A percentile compares a stretch with the other conserved stretches of the same genome.
Conservation (phyloP, 495 filamentous ascomycete genomes). For the Collariella sp. region DNA sequence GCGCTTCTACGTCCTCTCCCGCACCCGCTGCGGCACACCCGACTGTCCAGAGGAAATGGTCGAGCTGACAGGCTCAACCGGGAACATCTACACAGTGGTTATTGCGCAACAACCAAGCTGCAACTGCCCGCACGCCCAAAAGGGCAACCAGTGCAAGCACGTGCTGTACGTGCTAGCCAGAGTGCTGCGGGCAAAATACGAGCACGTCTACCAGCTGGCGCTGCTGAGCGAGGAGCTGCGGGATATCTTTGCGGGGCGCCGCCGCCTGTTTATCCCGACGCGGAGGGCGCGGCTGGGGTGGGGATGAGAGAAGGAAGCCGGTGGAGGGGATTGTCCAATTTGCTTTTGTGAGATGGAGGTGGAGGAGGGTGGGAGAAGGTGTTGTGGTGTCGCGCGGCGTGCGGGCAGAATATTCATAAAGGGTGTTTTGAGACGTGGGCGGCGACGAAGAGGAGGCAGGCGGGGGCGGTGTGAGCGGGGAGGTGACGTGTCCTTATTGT, state of each 20-base stretch:
- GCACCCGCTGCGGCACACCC: constrained; percentile 23
- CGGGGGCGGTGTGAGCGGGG: not conserved
- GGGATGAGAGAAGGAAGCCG: constrained; percentile 35
- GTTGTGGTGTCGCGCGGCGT: constrained; percentile 64
- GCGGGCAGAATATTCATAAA: constrained; percentile 72
- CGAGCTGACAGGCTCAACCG: constrained; percentile 64
- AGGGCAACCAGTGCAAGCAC: constrained; percentile 66
- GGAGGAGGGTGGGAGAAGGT: constrained; percentile 41
- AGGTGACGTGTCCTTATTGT: constrained; percentile 55
- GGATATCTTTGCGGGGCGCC: constrained; percentile 53
- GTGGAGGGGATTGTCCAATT: constrained; percentile 70
- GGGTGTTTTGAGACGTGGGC: constrained; percentile 67
- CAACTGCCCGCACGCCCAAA: constrained; percentile 53
- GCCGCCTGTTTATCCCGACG: constrained; percentile 7
- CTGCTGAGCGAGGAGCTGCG: constrained; percentile 57
- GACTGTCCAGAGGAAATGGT: constrained; percentile 41
- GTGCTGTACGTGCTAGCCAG: constrained; percentile 48
- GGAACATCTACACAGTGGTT: constrained; percentile 59
- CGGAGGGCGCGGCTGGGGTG: constrained; percentile 8
- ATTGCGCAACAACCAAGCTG: constrained; percentile 52
- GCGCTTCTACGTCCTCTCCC: constrained; percentile 36
- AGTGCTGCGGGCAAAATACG: constrained; percentile 52
- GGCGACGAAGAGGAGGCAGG: constrained; percentile 38
- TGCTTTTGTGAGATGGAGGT: constrained; percentile 62
- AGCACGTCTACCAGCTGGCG: constrained; percentile 67